Percentiles rank a stretch among this genome's conserved stretches.
phyloP scores from a whole-genome alignment of 352 stramenopile genomes.

The Globisporangium spiculum region DNA sequence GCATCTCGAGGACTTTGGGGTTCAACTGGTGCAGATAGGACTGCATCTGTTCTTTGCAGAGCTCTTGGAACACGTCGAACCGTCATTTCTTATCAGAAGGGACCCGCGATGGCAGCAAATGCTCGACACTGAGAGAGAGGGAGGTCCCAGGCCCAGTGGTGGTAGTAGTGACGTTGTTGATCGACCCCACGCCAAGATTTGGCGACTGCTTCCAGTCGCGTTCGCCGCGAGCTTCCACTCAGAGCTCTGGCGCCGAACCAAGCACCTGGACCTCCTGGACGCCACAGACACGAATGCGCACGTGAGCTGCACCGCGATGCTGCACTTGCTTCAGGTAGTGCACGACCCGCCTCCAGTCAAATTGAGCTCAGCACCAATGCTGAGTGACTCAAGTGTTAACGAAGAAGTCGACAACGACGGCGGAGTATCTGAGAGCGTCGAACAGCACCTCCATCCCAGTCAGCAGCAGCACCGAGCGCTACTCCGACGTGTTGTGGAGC shows the following conservation, averaged over 20 bases:
- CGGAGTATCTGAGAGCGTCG: neutral
- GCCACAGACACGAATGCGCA: constrained; percentile 54
- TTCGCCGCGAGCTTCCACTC: constrained; percentile 45
- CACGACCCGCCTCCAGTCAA: neutral
- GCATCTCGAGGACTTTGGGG: constrained; percentile 19
- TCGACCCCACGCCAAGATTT: constrained; percentile 13
- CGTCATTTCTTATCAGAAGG: neutral
- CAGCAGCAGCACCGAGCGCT: neutral
- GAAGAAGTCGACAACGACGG: neutral
- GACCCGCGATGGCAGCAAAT: constrained; percentile 4
- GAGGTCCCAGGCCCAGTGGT: too few species aligned
- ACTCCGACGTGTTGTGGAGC: constrained; percentile 7
- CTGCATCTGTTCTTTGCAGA: constrained; percentile 21
- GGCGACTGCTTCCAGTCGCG: constrained; percentile 40
- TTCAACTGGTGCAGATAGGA: constrained; percentile 14
- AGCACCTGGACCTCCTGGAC: constrained; percentile 29
- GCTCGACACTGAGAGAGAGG: constrained; percentile 16
- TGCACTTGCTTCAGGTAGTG: constrained; percentile 11
- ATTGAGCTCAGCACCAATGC: neutral
- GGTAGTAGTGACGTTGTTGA: constrained; percentile 7
- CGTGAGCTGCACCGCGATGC: constrained; percentile 36
- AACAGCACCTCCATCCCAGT: neutral
- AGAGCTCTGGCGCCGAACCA: constrained; percentile 37
- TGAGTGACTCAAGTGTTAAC: neutral
- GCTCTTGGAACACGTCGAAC: constrained; percentile 7